Evolutionary conservation across 2,329 filamentous ascomycete species (phyloP).

Genomic region (Stemphylium beticola): DNA sequence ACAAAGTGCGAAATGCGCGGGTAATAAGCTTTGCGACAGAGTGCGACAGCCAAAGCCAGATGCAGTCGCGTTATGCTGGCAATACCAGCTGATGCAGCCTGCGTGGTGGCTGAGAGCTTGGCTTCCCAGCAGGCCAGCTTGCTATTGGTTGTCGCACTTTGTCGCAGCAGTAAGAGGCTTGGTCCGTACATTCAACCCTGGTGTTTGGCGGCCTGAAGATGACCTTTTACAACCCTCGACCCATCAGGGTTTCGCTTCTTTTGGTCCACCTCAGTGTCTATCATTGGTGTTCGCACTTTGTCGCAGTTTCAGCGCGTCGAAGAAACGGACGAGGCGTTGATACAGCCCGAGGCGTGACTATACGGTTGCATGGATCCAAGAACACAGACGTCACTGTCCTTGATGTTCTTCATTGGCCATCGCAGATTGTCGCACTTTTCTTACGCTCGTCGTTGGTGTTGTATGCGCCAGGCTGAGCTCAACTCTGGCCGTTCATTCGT

Average conservation of each 20-base stretch:
- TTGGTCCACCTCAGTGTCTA: too few relatives aligned
- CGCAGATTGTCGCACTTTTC: background rate
- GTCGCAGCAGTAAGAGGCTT: background rate
- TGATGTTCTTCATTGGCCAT: background rate
- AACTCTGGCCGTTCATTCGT: background rate
- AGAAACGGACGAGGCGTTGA: too few relatives aligned
- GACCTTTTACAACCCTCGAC: too few relatives aligned
- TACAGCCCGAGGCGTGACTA: too few relatives aligned
- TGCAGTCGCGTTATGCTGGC: background rate
- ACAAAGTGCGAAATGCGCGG: background rate
- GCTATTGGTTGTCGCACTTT: conserved; percentile 3
- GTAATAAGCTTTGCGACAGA: background rate
- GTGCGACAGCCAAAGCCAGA: background rate
- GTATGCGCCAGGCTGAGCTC: background rate
- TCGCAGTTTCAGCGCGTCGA: background rate
- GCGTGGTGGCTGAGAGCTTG: background rate
- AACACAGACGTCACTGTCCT: too few relatives aligned
- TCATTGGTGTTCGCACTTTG: conserved; percentile 1
- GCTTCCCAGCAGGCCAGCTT: background rate
- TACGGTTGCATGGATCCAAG: too few relatives aligned
- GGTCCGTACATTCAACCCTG: too few relatives aligned
- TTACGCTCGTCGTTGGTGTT: background rate
- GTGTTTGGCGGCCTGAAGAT: too few relatives aligned
- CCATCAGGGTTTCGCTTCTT: too few relatives aligned
- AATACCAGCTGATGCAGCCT: background rate